Conservation (phyloP, 2,329 filamentous ascomycete genomes). For the Alternaria tenuissima region DNA sequence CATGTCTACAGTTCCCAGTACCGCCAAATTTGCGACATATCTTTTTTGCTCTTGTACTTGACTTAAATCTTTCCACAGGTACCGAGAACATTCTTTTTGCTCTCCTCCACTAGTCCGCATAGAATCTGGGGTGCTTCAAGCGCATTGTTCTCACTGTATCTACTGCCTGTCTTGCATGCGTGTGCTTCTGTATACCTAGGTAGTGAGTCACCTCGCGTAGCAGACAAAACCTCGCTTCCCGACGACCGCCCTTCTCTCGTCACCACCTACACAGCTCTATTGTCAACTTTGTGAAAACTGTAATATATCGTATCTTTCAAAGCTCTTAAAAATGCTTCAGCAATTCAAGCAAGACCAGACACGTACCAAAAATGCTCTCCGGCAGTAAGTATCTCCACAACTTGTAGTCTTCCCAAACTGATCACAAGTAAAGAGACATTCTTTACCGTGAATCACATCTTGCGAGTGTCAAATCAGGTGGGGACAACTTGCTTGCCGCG, state of each 20-base stretch:
- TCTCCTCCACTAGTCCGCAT: too few relatives aligned
- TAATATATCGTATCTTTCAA: not conserved
- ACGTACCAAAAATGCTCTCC: not conserved
- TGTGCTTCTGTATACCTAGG: too few relatives aligned
- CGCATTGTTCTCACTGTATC: not conserved
- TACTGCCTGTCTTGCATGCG: not conserved
- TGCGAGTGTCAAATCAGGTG: not conserved
- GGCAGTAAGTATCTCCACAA: conserved; percentile 3
- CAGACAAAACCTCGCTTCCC: not conserved
- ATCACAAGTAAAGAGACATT: not conserved
- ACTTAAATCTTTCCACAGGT: not conserved
- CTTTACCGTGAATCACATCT: not conserved
- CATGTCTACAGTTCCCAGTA: conserved; percentile 39
- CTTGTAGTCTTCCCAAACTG: not conserved
- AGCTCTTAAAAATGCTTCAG: not conserved
- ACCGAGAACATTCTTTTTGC: not conserved
- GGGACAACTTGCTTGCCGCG: not conserved
- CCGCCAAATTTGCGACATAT: conserved; percentile 30
- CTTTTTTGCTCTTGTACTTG: conserved; percentile 16
- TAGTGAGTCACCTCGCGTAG: not conserved
- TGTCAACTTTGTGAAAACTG: not conserved
- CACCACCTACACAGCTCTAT: not conserved
- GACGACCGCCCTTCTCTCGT: not conserved
- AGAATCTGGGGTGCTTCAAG: not conserved
- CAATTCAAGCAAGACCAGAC: not conserved